Percentiles rank a stretch among this genome's conserved stretches.
Conservation (phyloP, 352 stramenopile species). For the Bremia lactucae region DNA sequence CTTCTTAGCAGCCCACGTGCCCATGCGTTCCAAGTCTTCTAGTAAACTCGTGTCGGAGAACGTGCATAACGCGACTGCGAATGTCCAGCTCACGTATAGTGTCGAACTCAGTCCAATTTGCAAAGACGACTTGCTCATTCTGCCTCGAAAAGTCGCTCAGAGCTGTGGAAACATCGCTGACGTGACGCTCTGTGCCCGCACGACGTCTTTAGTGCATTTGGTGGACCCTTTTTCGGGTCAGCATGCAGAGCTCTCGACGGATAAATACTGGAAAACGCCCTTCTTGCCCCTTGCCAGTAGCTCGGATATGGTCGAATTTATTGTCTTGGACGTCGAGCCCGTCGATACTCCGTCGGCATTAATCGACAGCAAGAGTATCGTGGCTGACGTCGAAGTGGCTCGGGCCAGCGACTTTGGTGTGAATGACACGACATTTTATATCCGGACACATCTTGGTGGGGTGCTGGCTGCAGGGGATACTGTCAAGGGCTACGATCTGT, state of each 20-base stretch:
- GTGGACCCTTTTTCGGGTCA: slow-evolving; percentile 48
- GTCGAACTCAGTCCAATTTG: slow-evolving; percentile 64
- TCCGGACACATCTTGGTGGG: slow-evolving; percentile 50
- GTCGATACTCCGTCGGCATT: slow-evolving; percentile 25
- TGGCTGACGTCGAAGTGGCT: slow-evolving; percentile 63
- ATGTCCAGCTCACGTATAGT: slow-evolving; percentile 57
- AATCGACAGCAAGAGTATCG: slow-evolving; percentile 35
- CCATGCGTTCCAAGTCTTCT: slow-evolving; percentile 57
- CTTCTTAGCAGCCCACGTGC: slow-evolving; percentile 49
- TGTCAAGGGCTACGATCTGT: slow-evolving; percentile 67
- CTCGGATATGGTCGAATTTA: slow-evolving; percentile 50
- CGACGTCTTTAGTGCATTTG: slow-evolving; percentile 52
- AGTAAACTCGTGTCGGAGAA: slow-evolving; percentile 74
- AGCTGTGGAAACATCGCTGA: slow-evolving; percentile 53
- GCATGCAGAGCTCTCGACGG: slow-evolving; percentile 37
- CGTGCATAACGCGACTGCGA: slow-evolving; percentile 45
- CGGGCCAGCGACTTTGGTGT: slow-evolving; percentile 63
- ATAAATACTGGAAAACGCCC: slow-evolving; percentile 66
- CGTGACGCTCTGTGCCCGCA: slow-evolving; percentile 50
- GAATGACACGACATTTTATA: slow-evolving; percentile 66
- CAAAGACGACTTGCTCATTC: slow-evolving; percentile 62
- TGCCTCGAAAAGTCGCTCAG: slow-evolving; percentile 48
- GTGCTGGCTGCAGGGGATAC: slow-evolving; percentile 49
- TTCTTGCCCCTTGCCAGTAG: slow-evolving; percentile 53
- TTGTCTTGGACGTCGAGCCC: slow-evolving; percentile 61